phyloP scores from a whole-genome alignment of 768 basidiomycete genomes.

The Mycena pura region DNA sequence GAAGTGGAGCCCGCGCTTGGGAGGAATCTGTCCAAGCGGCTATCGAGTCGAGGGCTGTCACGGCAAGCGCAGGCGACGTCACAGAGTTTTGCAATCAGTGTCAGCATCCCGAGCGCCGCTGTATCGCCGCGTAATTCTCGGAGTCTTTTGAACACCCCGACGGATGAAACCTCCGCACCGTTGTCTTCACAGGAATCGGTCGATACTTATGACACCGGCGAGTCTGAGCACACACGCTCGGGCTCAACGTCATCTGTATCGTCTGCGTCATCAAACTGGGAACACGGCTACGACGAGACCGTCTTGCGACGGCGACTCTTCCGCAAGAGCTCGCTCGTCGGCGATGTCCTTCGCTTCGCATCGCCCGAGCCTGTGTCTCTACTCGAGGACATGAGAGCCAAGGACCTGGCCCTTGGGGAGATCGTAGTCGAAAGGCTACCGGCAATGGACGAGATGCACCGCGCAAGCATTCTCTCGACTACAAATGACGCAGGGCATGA shows the following conservation, averaged over 20 bases:
- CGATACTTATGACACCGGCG: no score
- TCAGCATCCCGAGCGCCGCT: no score
- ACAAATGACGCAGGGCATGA: slow-evolving; percentile 20
- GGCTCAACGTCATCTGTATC: no score
- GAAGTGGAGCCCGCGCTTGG: neutral
- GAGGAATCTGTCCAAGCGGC: neutral
- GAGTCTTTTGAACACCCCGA: no score
- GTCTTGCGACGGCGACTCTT: slow-evolving; percentile 1
- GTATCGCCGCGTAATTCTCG: no score
- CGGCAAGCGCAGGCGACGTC: neutral
- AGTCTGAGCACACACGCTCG: no score
- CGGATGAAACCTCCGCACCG: no score
- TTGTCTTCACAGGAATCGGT: no score
- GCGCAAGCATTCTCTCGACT: slow-evolving; percentile 20
- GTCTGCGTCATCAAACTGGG: slow-evolving; percentile 36
- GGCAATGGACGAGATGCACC: neutral
- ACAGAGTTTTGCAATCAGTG: no score
- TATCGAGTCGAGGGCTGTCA: neutral
- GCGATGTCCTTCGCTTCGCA: slow-evolving; percentile 17
- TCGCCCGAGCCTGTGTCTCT: slow-evolving; percentile 13
- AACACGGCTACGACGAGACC: slow-evolving; percentile 1
- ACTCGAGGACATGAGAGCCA: no score
- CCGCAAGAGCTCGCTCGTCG: slow-evolving; percentile 22
- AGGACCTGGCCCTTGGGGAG: no score
- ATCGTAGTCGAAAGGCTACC: neutral